phyloP scores from a whole-genome alignment of 139 green algal genomes.

The Gonium pectorale region DNA sequence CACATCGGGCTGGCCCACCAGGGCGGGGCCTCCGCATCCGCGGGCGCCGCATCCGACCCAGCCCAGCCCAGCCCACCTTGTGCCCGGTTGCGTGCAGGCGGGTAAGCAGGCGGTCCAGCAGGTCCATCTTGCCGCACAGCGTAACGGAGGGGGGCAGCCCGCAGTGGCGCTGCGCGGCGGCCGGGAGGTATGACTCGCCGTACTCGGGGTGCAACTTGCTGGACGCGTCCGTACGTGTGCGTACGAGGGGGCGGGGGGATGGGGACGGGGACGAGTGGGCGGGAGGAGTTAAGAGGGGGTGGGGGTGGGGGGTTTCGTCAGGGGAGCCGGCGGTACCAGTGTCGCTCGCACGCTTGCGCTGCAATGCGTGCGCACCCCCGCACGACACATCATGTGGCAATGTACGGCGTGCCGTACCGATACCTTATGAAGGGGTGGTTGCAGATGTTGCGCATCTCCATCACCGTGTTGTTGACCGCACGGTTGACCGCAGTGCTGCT shows the following conservation, averaged over 20 bases:
- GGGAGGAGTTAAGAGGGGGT: too few relatives aligned
- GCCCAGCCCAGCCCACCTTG: too few relatives aligned
- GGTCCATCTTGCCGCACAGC: slow-evolving; percentile 79
- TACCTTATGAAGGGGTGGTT: slow-evolving; percentile 83
- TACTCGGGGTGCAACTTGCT: slow-evolving; percentile 71
- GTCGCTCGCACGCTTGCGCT: too few relatives aligned
- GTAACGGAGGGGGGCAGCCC: slow-evolving; percentile 64
- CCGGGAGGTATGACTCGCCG: slow-evolving; percentile 51
- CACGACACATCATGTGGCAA: too few relatives aligned
- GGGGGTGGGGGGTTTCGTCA: too few relatives aligned
- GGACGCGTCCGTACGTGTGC: neutral
- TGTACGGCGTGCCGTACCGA: too few relatives aligned
- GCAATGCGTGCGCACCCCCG: too few relatives aligned
- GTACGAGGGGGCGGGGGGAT: neutral
- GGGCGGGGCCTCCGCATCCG: too few relatives aligned
- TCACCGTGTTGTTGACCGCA: slow-evolving; percentile 63
- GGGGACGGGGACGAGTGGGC: neutral
- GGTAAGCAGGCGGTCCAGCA: slow-evolving; percentile 81
- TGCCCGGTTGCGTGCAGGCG: slow-evolving; percentile 79
- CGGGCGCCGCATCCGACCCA: too few relatives aligned
- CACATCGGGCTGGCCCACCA: too few relatives aligned
- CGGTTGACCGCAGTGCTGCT: slow-evolving; percentile 4
- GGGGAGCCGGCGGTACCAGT: too few relatives aligned
- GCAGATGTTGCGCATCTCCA: slow-evolving; percentile 90
- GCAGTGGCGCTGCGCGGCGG: neutral